phyloP scores from a whole-genome alignment of 2,329 filamentous ascomycete species.

The Orbilia ellipsospora region DNA sequence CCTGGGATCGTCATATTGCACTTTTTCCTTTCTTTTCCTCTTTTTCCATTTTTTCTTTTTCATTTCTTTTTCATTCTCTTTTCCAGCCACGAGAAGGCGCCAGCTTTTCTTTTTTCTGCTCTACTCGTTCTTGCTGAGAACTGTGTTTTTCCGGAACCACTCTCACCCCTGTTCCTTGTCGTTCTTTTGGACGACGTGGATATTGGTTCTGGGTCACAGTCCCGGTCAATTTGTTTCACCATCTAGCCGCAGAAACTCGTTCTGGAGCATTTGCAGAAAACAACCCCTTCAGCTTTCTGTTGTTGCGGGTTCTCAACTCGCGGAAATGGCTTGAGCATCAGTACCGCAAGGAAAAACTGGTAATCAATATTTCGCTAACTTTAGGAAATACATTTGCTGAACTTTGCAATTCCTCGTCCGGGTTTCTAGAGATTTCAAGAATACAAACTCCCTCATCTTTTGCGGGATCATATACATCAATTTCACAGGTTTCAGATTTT shows the following conservation, averaged over 20 bases:
- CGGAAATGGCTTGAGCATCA: too few relatives aligned
- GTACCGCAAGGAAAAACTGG: neutral
- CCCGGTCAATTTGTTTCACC: constrained; percentile 55
- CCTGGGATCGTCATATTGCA: constrained; percentile 15
- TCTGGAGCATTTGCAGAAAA: neutral
- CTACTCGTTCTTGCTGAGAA: neutral
- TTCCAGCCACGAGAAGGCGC: neutral
- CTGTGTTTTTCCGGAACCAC: constrained; percentile 52
- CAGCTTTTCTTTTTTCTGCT: constrained; percentile 4
- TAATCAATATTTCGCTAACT: too few relatives aligned
- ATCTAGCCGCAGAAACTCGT: constrained; percentile 47
- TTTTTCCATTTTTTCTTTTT: constrained; percentile 1
- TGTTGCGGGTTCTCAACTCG: neutral
- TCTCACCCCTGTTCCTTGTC: constrained; percentile 27
- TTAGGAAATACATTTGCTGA: too few relatives aligned
- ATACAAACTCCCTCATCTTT: too few relatives aligned
- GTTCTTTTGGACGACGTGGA: constrained; percentile 36
- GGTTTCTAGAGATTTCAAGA: too few relatives aligned
- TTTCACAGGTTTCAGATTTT: too few relatives aligned
- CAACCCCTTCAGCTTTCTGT: neutral
- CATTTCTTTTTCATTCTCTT: constrained; percentile 12
- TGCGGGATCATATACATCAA: too few relatives aligned
- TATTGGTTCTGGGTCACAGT: constrained; percentile 45
- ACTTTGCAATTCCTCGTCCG: too few relatives aligned
- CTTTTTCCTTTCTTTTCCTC: neutral